Base-by-base conservation (phyloP, 257 asterid genomes). In the Ballota nigra region DNA sequence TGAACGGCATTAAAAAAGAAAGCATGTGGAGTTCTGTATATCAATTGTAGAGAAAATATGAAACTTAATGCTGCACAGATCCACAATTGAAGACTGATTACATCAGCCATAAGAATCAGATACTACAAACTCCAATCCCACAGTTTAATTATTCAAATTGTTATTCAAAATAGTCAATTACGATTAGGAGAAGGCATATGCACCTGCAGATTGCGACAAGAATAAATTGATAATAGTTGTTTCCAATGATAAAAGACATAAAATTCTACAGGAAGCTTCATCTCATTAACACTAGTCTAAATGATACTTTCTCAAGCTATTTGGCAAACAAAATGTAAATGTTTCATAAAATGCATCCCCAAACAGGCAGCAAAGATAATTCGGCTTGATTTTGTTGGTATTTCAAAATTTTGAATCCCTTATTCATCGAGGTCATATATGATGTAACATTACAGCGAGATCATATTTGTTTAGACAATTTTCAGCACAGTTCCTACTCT, bases 231-330 rank as follows among this genome's bases (percentile, higher is more conserved):
- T 8, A n/a, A 29, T 45, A 63, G 65, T 43, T 52, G 41, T 9
- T 52, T 51, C n/a, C 18, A 36, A 19, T 63, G 43, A 40, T 11
- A 41, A 24, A 23, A 36, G 10, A 9, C 9, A 19, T 10, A 52
- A 55, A 65, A 5, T 47, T 56, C 60, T 16, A 55, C 68, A 10
- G 26, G 71, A 20, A 66, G 59, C 71, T 22, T 40, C 51, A 13
- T 16, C 26, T 16, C 60, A 15, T 13, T 47, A 66, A 53, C 53
- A 31, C 26, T 26, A 64, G 45, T 33, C 29, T 26, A 55, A 49
- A 26, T 33, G 10, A 73, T 13, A 56, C n/a, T 23, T 36, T 63
- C 66, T 63, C 31, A 34, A 49, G 52, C 63, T 63, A 51, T 20
- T 52, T 36, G 59, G 63, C 63, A 12, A 43, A 22, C 8, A 22